Evolutionary conservation across 306 rosid genomes (phyloP).

Genomic region (Prunus dulcis): DNA sequence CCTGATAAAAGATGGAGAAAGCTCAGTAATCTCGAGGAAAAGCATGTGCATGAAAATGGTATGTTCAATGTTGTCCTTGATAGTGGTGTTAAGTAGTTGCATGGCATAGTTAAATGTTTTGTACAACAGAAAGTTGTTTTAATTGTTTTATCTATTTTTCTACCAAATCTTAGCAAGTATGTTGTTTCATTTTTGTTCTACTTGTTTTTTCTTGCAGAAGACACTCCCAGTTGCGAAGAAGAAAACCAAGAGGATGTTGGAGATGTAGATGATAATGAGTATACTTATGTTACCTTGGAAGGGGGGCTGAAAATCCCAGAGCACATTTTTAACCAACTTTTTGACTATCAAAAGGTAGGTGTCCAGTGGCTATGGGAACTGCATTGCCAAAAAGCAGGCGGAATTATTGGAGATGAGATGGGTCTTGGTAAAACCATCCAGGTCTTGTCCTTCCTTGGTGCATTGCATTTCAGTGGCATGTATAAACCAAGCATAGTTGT

Average conservation of each 20-base stretch:
- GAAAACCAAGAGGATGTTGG: conserved; percentile 49
- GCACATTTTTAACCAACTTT: conserved; percentile 63
- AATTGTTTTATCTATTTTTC: conserved; percentile 7
- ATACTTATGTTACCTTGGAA: conserved; percentile 70
- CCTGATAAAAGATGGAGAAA: conserved; percentile 85
- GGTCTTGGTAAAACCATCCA: conserved; percentile 98
- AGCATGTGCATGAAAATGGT: conserved; percentile 48
- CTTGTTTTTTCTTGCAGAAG: conserved; percentile 45
- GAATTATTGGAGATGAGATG: conserved; percentile 99
- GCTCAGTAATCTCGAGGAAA: conserved; percentile 63
- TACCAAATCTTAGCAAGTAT: not conserved
- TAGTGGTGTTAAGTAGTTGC: conserved; percentile 11
- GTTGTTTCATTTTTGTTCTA: not conserved
- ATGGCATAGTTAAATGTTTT: not conserved
- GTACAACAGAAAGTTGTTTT: not conserved
- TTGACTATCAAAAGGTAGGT: conserved; percentile 97
- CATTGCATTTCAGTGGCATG: conserved; percentile 88
- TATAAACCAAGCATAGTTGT: conserved; percentile 84
- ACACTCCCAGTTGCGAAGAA: conserved; percentile 53
- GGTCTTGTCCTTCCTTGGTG: conserved; percentile 85
- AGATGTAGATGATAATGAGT: conserved; percentile 41
- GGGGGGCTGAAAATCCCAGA: conserved; percentile 87
- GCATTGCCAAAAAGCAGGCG: conserved; percentile 98
- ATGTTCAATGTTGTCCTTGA: conserved; percentile 24
- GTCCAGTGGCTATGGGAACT: conserved; percentile 99